phyloP scores from a whole-genome alignment of 192 early-diverging fungal species.

The Phlyctochytrium arcticum region DNA sequence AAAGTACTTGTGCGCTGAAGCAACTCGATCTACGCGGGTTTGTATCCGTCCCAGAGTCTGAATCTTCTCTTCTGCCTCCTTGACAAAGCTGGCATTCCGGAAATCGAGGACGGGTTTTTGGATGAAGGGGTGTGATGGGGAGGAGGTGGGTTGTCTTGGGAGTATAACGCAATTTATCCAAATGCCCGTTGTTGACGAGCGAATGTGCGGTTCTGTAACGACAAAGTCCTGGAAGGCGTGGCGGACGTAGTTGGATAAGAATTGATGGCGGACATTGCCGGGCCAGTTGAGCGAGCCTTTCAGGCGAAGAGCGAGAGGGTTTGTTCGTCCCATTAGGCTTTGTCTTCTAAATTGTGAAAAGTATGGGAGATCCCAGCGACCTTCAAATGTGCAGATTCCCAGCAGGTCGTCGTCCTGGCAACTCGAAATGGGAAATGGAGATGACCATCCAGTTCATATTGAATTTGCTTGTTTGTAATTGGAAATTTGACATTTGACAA shows the following conservation, averaged over 20 bases:
- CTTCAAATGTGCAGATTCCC: no score
- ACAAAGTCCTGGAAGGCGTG: slow-evolving; percentile 48
- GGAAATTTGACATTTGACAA: no score
- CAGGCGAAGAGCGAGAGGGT: slow-evolving; percentile 44
- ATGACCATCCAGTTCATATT: no score
- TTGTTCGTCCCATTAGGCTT: slow-evolving; percentile 40
- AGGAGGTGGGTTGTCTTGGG: slow-evolving; percentile 15
- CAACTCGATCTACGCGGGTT: slow-evolving; percentile 21
- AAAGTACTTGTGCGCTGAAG: slow-evolving; percentile 21
- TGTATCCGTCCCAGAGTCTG: slow-evolving; percentile 39
- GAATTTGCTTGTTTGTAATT: no score
- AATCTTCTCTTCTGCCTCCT: slow-evolving; percentile 13
- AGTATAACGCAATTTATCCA: slow-evolving; percentile 51
- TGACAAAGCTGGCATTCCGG: slow-evolving; percentile 15
- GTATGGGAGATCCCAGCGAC: no score
- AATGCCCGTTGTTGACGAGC: slow-evolving; percentile 46
- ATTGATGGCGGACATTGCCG: slow-evolving; percentile 43
- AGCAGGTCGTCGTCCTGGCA: no score
- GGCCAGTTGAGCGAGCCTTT: slow-evolving; percentile 48
- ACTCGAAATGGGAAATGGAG: no score
- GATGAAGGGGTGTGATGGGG: neutral
- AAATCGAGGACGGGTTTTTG: slow-evolving; percentile 25
- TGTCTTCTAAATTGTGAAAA: no score
- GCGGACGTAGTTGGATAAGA: slow-evolving; percentile 40
- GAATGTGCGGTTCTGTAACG: slow-evolving; percentile 41